Evolutionary conservation across 1,284 basidiomycete genomes (phyloP).

Genomic region (Cryptococcus hybrid): DNA sequence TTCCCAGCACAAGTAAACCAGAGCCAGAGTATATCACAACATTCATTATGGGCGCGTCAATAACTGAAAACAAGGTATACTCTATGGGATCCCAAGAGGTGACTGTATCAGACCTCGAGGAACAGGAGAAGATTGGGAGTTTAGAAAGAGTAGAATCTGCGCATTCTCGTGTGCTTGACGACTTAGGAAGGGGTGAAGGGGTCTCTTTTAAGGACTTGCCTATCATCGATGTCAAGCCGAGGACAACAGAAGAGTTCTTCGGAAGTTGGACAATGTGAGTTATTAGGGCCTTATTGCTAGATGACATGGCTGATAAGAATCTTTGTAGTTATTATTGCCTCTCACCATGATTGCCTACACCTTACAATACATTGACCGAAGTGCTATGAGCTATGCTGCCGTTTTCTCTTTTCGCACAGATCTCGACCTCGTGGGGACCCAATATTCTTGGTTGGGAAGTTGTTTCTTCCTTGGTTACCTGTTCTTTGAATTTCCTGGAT

Average conservation of each 20-base stretch:
- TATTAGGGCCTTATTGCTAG: not conserved
- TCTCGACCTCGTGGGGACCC: constrained; percentile 15
- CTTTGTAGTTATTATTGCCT: constrained; percentile 25
- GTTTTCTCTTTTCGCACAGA: constrained; percentile 42
- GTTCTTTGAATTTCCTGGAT: constrained; percentile 35
- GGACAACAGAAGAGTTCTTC: constrained; percentile 31
- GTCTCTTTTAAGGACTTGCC: constrained; percentile 15
- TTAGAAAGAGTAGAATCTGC: constrained; percentile 14
- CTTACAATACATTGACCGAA: constrained; percentile 47
- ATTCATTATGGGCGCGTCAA: no score
- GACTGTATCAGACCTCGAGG: not conserved
- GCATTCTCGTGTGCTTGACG: constrained; percentile 13
- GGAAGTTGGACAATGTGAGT: constrained; percentile 38
- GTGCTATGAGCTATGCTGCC: constrained; percentile 45
- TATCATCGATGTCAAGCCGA: constrained; percentile 15
- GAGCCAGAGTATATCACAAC: not conserved
- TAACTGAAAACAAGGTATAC: not conserved
- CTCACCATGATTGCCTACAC: constrained; percentile 44
- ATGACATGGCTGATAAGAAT: not conserved
- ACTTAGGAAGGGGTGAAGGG: constrained; percentile 18
- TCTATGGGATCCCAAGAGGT: not conserved
- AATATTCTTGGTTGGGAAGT: constrained; percentile 26
- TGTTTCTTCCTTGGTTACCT: constrained; percentile 28
- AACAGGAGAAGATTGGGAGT: not conserved
- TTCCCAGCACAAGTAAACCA: not conserved